phyloP scores from a whole-genome alignment of 176 grass and related monocot genomes.

The Eleusine coracana region DNA sequence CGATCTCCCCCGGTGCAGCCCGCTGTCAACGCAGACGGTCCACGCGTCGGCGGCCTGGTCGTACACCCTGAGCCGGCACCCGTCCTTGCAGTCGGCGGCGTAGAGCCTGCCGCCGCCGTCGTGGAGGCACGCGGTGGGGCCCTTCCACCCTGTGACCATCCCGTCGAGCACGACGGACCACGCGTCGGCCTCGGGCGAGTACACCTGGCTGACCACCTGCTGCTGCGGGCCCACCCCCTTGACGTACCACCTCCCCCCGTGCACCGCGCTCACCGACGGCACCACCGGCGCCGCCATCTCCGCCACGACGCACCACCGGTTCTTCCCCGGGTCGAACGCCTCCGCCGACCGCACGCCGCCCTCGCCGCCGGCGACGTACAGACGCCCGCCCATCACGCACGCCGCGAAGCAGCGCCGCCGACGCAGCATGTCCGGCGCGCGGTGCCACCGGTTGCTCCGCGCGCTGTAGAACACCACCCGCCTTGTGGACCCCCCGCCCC shows the following conservation, averaged over 20 bases:
- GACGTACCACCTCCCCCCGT: constrained; percentile 73
- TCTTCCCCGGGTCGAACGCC: constrained; percentile 75
- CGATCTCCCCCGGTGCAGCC: constrained; percentile 66
- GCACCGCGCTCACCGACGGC: constrained; percentile 63
- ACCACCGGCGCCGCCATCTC: constrained; percentile 65
- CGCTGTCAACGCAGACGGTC: constrained; percentile 50
- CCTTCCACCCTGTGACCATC: constrained; percentile 77
- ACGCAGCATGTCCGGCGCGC: constrained; percentile 78
- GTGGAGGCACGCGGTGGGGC: constrained; percentile 57
- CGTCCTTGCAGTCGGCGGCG: constrained; percentile 75
- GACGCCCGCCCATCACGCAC: constrained; percentile 65
- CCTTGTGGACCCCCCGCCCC: constrained; percentile 37
- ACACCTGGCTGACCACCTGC: constrained; percentile 70
- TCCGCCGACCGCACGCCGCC: constrained; percentile 59
- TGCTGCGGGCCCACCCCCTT: constrained; percentile 61
- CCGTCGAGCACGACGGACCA: constrained; percentile 62
- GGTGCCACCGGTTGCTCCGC: constrained; percentile 80
- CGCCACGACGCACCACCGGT: constrained; percentile 73
- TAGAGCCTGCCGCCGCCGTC: constrained; percentile 49
- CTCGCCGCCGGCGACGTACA: constrained; percentile 82
- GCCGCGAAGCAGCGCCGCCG: constrained; percentile 58
- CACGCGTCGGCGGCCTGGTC: constrained; percentile 51
- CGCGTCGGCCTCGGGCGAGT: constrained; percentile 43
- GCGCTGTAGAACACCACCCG: constrained; percentile 86
- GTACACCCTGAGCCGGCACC: constrained; percentile 66